phyloP scores from a whole-genome alignment of 768 basidiomycete genomes.

The Termitomyces sp. region DNA sequence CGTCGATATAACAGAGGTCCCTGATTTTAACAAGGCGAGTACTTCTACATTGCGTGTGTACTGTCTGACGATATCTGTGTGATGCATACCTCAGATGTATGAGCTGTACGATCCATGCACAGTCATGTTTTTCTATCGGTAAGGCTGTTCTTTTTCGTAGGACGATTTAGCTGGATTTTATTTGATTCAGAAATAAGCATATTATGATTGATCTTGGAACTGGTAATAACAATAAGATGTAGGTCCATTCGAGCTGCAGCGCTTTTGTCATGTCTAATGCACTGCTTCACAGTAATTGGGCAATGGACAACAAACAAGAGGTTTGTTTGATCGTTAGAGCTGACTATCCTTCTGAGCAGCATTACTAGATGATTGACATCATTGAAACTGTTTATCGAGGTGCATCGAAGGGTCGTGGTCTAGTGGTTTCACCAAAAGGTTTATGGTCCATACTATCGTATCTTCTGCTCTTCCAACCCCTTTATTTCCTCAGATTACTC shows the following conservation, averaged over 20 bases:
- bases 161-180: background rate
- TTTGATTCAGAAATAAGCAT: slow-evolving; percentile 77
- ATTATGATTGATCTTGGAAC: slow-evolving; percentile 99
- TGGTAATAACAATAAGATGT: slow-evolving; percentile 99
- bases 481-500: background rate
- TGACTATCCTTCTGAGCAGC: background rate
- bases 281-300: slow-evolving; percentile 74
- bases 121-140: slow-evolving; percentile 99
- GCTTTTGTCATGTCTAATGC: slow-evolving; percentile 5
- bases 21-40: slow-evolving; percentile 90
- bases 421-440: slow-evolving; percentile 97
- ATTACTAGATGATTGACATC: slow-evolving; percentile 83
- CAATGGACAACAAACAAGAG: slow-evolving; percentile 98
- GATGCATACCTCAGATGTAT: slow-evolving; percentile 69
- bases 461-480: background rate
- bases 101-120: slow-evolving; percentile 97
- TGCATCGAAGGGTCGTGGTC: slow-evolving; percentile 95
- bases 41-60: background rate
- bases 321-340: slow-evolving; percentile 30
- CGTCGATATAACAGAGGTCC: slow-evolving; percentile 92
- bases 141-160: slow-evolving; percentile 17
- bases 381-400: slow-evolving; percentile 98
- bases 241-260: slow-evolving; percentile 22
- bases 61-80: background rate
- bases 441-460: background rate